Base-by-base conservation (phyloP, 495 filamentous ascomycete genomes). In the Tuber aestivum region DNA sequence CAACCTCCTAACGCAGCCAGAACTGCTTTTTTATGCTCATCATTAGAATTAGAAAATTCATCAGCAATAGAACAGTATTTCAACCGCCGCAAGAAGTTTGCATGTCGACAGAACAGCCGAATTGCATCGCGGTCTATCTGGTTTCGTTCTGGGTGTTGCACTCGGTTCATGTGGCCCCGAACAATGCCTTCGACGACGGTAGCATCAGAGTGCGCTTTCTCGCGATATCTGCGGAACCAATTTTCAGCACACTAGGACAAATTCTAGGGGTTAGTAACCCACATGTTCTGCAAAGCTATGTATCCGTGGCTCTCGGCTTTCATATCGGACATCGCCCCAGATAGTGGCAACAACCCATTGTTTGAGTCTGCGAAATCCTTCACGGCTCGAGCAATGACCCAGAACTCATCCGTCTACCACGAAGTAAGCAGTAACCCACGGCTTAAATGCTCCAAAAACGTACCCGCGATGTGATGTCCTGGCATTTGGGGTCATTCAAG, bases 241-340 rank as follows among this genome's bases (percentile, higher is more conserved):
- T 74, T 3, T 50, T 48, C 32, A 65, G 56, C 14, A 35, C 27
- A 35, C 27, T 16, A 18, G 27, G 27, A 35, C 12, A 65, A 35
- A 20, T 16, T 41, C 38, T 9, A 32, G 27, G 14, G 10, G 20
- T 70, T 18, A 18, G 38, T 21, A 68, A 70, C 79, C 48, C 74
- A 82, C 80, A 97, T 90, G 79, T 92, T 97, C 85, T 98, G 95
- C 40, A 99, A 87, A 76, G 90, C 87, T 76, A 98, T 90, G 85
- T 99, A 99, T 78, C 97, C 93, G 70, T 88, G 90, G 32, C 94
- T 97, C 83, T 94, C 89, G 42, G 95, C 93, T 85, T 99, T 99
- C 95, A 99, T 99, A 84, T 99, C 95, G 9, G 95, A 96, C 21
- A 98, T 86, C 32, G 91, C 90, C 69, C 95, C 96, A 3, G 94